Base-by-base conservation (phyloP, 73 alveolate species). In the Tetrahymena malaccensis region DNA sequence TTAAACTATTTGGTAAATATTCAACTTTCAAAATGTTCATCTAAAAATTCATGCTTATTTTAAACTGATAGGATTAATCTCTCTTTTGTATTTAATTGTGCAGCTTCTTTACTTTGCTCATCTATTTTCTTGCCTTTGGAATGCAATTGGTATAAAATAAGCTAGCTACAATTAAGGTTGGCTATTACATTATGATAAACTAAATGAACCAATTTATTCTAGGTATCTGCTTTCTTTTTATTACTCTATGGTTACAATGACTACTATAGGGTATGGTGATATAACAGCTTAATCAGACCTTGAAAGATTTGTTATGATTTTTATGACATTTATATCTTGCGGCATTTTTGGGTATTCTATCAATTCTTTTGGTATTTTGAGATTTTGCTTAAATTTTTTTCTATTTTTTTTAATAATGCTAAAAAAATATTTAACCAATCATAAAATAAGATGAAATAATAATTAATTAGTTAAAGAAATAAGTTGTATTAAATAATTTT, bases 191-290 rank as follows among this genome's bases (percentile, higher is more conserved):
- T 50, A 50, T 50, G 27, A 50, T 50, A 50, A 50, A 50, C 16
- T 50, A 50, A 19, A 50, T 50, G 83, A 7, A 21, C 83, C 83
- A 1, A 21, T 50, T 19, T 50, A 50, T 50, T 50, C 83, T 10
- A 50, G 83, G 16, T 50, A 50, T 50, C 83, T 50, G 31, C 83
- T 50, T 6, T 44, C 96, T 7, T 94, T 94, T 94, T 94, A 94
- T 94, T 94, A 94, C 95, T 85, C 95, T 7, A 94, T 94, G 35
- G 84, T 94, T 22, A 94, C 96, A 4, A 94, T 94, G 96, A 85
- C 96, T 3, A 94, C 96, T 38, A 94, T 94, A 19, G 96, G 96
- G 34, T 94, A 94, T 94, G 96, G 96, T 0, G 96, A 94, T 85
- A 84, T 94, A 10, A 43, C 55, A 17, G 95, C 96, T 13, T 17